Evolutionary conservation across 2,329 filamentous ascomycete genomes (phyloP), one percentile per base, ranked within the genome.

Genomic region (Orbilia javanica): DNA sequence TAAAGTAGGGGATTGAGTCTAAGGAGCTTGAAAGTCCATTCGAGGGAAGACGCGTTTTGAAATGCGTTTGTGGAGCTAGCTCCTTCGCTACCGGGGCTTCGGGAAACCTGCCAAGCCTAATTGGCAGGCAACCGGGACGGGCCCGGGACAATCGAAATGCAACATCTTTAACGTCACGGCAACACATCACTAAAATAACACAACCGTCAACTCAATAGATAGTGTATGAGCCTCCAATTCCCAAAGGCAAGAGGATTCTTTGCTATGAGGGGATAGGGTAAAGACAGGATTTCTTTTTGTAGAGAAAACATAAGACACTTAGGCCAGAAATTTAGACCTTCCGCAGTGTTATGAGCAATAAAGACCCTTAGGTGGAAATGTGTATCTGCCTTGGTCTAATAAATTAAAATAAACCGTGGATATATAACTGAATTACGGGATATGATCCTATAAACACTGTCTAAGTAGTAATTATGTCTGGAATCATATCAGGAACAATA

Each of bases 11-110:
- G 31, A 22, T 63, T 48, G 25, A 46, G 25, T 34, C 48, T 22
- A 29, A 53, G 27, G 46, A 44, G 34, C 44, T 36, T 31, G 18
- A 39, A 36, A 22, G 31, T 20, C 20, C 34, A 27, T 60, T 60
- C 55, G 7, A 60, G 53, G 72, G 72, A 70, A 70, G 72, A 76
- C 72, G 72, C 72, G 72, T 76, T 70, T 55, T 75, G 31, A 52
- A n/a, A 53, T 52, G 64, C 39, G 57, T 36, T 66, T 64, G 36
- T 48, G 55, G 44, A 68, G 48, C 57, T 48, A 55, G 48, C 25
- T 50, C 42, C n/a, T 18, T 53, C 53, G 63, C 44, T 64, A 72
- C 68, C 68, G 53, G 46, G 46, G 46, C 48, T 27, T 34, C 44
- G 67, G 53, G 44, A 70, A 44, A 29, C 8, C 11, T 18, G 46